These are phyloP conservation scores for Botrytis porri DNA, from an alignment of 2,329 filamentous ascomycete species.

Conservation along the genomic window DNA sequence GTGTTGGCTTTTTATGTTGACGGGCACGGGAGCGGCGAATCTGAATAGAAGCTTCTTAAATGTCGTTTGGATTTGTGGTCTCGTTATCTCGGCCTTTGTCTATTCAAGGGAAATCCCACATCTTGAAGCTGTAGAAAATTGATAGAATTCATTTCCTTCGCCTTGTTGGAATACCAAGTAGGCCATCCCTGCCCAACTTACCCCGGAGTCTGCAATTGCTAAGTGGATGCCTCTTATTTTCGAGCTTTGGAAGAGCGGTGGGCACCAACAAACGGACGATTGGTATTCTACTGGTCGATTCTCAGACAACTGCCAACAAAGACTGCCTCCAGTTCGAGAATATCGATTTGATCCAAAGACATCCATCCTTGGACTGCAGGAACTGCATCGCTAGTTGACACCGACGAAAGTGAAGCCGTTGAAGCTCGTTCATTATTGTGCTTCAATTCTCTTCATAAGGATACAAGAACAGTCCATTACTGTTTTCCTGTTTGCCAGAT, in stretches of 20 bases:
- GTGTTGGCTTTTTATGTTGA: conserved; percentile 30
- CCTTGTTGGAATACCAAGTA: conserved; percentile 16
- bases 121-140: conserved; percentile 16
- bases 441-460: conserved; percentile 28
- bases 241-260: conserved; percentile 48
- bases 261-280: conserved; percentile 47
- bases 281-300: conserved; percentile 43
- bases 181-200: conserved; percentile 26
- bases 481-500: conserved; percentile 32
- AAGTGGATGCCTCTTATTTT: conserved; percentile 42
- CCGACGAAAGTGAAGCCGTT: conserved; percentile 30
- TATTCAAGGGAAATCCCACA: conserved; percentile 22
- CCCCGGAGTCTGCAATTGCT: conserved; percentile 11
- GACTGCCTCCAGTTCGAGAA: conserved; percentile 44
- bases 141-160: conserved; percentile 25
- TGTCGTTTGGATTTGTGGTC: conserved; percentile 30
- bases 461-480: conserved; percentile 26
- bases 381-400: conserved; percentile 30
- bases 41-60: conserved; percentile 32
- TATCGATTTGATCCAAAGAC: conserved; percentile 31
- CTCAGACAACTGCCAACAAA: conserved; percentile 50
- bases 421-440: conserved; percentile 28
- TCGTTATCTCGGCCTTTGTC: conserved; percentile 27
- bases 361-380: conserved; percentile 31
- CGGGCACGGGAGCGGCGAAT: conserved; percentile 36